Evolutionary conservation across 495 filamentous ascomycete genomes (phyloP), one percentile per base, ranked within the genome.

Genomic region (Penicillium antarcticum): DNA sequence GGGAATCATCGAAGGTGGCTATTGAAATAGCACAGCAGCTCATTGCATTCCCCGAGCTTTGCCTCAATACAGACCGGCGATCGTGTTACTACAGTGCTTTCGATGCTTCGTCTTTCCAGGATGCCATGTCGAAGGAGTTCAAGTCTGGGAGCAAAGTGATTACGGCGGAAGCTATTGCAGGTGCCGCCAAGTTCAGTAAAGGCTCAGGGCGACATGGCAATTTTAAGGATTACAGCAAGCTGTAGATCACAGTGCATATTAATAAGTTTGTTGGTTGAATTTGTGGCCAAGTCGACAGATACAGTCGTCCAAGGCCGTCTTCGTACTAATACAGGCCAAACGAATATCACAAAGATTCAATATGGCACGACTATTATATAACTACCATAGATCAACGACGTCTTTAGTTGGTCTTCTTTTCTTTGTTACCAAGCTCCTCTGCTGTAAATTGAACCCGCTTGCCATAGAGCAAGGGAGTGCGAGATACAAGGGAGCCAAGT

Each of bases 401-500:
- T n/a, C 18, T 35, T 41, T 55, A 67, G 29, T 63, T 65, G 1
- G 41, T 58, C 63, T 74, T 71, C 53, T 69, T 70, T 26, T 56
- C 59, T 4, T 32, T 46, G 4, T 54, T 48, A 0, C 51, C 64
- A 10, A 32, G 49, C 6, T 53, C 44, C 39, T 68, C 66, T 57
- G 60, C 45, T 12, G 75, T 69, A 55, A 90, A 80, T 38, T 82
- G 69, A 32, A 91, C 76, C 55, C 75, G 76, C 70, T 80, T 85
- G 37, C 87, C 87, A 56, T 75, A 84, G 38, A 85, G 53, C 32
- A 81, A 45, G 6, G 66, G 62, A 34, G 74, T 74, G n/a, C 79
- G 76, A 16, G 85, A 84, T 5, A 78, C 53, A 47, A 83, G 55
- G 49, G 84, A 83, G 11, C 88, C 87, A 18, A 84, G 48, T 4